A percentile compares a stretch with the other conserved stretches of the same genome.
phyloP scores from a whole-genome alignment of 345 rosid genomes.

The Salix suchowensis region DNA sequence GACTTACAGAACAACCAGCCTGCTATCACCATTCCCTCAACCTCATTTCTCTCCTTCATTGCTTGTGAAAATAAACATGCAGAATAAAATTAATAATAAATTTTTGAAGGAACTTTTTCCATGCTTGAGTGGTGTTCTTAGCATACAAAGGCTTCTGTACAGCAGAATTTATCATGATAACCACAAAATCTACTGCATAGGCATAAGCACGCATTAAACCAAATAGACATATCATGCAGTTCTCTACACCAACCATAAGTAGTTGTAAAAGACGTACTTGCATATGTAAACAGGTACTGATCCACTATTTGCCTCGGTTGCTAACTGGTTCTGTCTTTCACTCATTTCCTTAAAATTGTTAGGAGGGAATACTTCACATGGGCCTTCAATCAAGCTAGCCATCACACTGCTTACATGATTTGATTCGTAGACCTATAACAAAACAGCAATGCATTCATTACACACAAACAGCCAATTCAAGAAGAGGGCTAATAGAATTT shows the following conservation, averaged over 20 bases:
- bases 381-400: conserved; percentile 55
- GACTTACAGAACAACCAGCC: too few species aligned
- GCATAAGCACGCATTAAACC: background rate
- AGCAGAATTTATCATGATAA: too few species aligned
- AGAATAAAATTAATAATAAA: background rate
- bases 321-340: conserved; percentile 39
- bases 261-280: conserved; percentile 41
- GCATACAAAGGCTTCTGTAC: too few species aligned
- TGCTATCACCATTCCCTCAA: background rate
- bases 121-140: too few species aligned
- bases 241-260: background rate
- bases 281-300: conserved; percentile 42
- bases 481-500: background rate
- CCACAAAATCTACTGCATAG: background rate
- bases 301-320: conserved; percentile 31
- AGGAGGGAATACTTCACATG: conserved; percentile 53
- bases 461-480: conserved; percentile 3
- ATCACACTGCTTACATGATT: conserved; percentile 43
- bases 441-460: conserved; percentile 1
- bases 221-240: background rate
- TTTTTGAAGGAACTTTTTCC: background rate
- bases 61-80: background rate
- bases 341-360: conserved; percentile 46
- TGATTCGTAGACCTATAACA: conserved; percentile 58
- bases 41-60: background rate